Percentiles rank a stretch among this genome's conserved stretches.
These are phyloP conservation scores for Calonectria pseudoreteaudii DNA, from an alignment of 2,329 filamentous ascomycete species.

Conservation along the genomic window DNA sequence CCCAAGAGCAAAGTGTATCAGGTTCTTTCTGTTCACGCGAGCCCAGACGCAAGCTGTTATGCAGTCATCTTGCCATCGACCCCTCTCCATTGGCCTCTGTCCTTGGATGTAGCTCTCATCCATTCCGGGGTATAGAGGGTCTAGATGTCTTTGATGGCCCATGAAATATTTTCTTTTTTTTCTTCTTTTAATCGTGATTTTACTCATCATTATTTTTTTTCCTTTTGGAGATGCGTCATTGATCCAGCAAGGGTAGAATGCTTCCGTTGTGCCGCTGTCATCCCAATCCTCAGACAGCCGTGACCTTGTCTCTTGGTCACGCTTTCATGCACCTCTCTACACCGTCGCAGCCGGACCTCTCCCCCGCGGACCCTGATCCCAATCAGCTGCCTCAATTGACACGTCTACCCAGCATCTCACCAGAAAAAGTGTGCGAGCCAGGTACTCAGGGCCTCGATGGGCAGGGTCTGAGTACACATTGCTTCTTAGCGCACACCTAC, in stretches of 20 bases:
- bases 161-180: conserved; percentile 6
- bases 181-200: neutral
- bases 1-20: conserved; percentile 3
- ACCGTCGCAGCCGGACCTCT: conserved; percentile 27
- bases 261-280: conserved; percentile 4
- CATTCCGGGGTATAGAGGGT: neutral
- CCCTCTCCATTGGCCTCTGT: conserved; percentile 10
- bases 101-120: neutral
- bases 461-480: conserved; percentile 35
- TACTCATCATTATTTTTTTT: neutral
- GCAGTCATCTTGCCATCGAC: conserved; percentile 34
- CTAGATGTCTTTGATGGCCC: neutral
- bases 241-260: neutral
- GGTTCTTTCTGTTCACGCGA: conserved; percentile 1
- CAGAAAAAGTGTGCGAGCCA: neutral
- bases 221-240: neutral
- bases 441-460: conserved; percentile 1
- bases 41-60: conserved; percentile 19
- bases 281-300: conserved; percentile 20
- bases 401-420: conserved; percentile 6
- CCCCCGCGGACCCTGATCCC: conserved; percentile 34
- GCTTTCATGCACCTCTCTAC: conserved; percentile 31
- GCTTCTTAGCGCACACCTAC: conserved; percentile 30
- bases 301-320: conserved; percentile 37
- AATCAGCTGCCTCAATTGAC: conserved; percentile 44